Evolutionary conservation across 768 basidiomycete species (phyloP), one percentile per base, ranked within the genome.

Genomic region (Pisolithus sp.): DNA sequence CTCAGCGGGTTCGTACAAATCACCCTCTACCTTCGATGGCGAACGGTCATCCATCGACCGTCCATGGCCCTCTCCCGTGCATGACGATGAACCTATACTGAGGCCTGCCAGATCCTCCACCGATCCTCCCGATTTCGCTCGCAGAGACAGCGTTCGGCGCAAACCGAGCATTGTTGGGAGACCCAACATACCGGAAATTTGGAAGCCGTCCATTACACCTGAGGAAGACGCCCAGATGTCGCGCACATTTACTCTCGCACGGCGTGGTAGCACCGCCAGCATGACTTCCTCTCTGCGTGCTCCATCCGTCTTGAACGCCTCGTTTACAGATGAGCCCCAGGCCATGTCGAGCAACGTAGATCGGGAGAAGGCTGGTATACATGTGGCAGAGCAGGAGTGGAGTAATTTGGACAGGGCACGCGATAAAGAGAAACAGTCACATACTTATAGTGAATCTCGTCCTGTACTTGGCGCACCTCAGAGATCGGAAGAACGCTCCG

Each of bases 261-360:
- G 76, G 50, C 71, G 74, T 9, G 72, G 74, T 40, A 82, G 80
- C 53, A 73, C 67, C 6, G 71, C 79, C 12, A 80, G 80, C 54
- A 73, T 71, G 20, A 69, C 71, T n/a, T 78, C 77, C 9, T 73
- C 76, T 9, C 70, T 71, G 47, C 76, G 77, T 12, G 67, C 73
- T 2, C 62, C 73, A 0, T 71, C 72, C 13, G 57, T 69, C 23
- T 72, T 73, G 45, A 69, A 70, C 17, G 71, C 75, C 49, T 62
- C 68, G 13, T 71, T 79, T 53, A 20, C 60, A 2, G 57, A 61
- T 47, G 59, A 60, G 7, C 61, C 58, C 46, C 59, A 62, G 23
- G 59, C 39, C 40, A 53, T 50, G 24, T 49, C 50, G 46, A 53
- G n/a, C 56, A 59, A 48, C 50, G 10, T 52, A 23, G 67, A 69